Base-by-base conservation (phyloP, 352 stramenopile genomes). In the Pythium diclinum region DNA sequence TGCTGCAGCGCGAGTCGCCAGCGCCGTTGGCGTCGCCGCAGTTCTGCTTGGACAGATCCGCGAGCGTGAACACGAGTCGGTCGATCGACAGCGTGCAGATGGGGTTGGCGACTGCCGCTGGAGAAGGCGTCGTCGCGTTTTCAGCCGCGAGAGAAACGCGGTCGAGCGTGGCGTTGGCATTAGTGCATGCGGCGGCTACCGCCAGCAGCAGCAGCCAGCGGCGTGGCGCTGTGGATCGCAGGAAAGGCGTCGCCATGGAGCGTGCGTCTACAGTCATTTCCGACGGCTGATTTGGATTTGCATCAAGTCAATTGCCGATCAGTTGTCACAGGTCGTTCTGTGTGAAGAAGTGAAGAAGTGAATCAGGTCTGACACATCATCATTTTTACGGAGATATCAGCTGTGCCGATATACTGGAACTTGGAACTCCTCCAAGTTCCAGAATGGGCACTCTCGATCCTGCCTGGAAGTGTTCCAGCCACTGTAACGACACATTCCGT, bases 51-150 rank as follows among this genome's bases (percentile, higher is more conserved):
- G 51, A 25, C 19, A 63, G 46, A 30, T 66, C 61, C 9, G 65
- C 67, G 42, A 78, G 68, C 32, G 47, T 67, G 64, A 73, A 77
- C 42, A 72, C 68, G 57, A 61, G 53, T 25, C 63, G 77, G 60
- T 72, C 38, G 21, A 74, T 59, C 59, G 65, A 68, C 60, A 88
- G 57, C 84, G 77, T 72, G 67, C 72, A 68, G 38, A 68, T 68
- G 51, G 74, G 60, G 56, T 87, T 88, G 3, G 47, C 34, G 13
- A 25, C 10, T 16, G 40, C 28, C 6, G 21, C 30, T 36, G 16
- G 4, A 23, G 47, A 16, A 14, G 25, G 5, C 25, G 21, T 11
- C 32, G 23, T 2, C 17, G 23, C 3, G 10, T 33, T 21, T n/a
- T 32, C 23, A n/a, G 11, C 2, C 21, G 25, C 42, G 6, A 25